Evolutionary conservation across 78 protist genomes (phyloP), one percentile per base, ranked within the genome.

Genomic region (Dictyostelium brefeldianum): DNA sequence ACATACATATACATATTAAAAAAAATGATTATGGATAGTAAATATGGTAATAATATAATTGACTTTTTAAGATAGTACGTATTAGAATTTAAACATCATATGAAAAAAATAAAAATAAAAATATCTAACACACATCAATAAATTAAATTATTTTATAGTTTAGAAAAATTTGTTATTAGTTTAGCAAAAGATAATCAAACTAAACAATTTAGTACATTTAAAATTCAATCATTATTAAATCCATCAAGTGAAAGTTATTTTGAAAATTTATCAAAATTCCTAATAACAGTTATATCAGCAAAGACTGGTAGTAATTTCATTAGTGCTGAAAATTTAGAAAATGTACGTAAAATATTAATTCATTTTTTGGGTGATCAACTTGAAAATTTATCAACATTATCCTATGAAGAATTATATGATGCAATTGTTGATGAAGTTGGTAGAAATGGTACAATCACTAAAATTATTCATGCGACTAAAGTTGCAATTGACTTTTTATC

Each of bases 111-210:
- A 51, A 51, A 15, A 51, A 51, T 1, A 11, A 51, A 5, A 11
- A 51, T 11, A 51, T 15, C 4, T 20, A 11, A 56, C 17, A 56
- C 7, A 56, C 17, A 5, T 20, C 1, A 59, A 22, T 18, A 59
- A 59, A 22, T 22, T 20, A 54, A 54, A 56, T 56, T 56, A 54
- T 8, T 18, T 20, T 15, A 62, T n/a, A 67, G 75, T 17, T 67
- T 67, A 67, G 75, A 67, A 31, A 67, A 67, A 15, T 67, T 29
- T 67, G 75, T 67, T 29, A 67, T 29, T 6, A 67, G 75, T 31
- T 67, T 67, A 67, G 17, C 47, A 67, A 67, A 67, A 31, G 75
- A 67, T 67, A 67, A 67, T 17, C 14, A 29, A 6, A 29, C 31
- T 67, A 20, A 25, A 67, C 46, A 25, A 31, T 67, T 67, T 31